Evolutionary conservation across 176 grass and related monocot genomes (phyloP), one percentile per base, ranked within the genome.

Genomic region (Otatea glauca): DNA sequence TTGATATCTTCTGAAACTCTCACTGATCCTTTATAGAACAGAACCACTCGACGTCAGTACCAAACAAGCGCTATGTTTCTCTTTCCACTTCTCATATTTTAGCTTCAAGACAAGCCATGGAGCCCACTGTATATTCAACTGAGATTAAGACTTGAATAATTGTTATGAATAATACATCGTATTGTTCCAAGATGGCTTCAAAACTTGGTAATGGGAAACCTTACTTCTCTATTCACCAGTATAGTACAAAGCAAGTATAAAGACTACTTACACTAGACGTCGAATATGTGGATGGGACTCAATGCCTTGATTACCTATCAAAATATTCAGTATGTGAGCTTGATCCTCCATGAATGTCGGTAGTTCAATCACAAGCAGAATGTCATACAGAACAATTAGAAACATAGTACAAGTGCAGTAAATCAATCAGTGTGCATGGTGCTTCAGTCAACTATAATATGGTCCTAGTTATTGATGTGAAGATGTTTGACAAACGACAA

Each of bases 201-300:
- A 51, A 39, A 68, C 64, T 53, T 41, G 8, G 1, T 25, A 17
- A 27, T 41, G 4, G 32, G 9, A 41, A 23, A 53, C 34, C 34
- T 51, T 9, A 38, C 58, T 80, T 69, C 11, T 54, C 12, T 54
- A 16, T 48, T 23, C 20, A 66, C 71, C 12, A 27, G 15, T 80
- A 12, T 15, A 67, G 42, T 7, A 88, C 25, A 38, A 16, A 34
- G 41, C 8, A 42, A 11, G 38, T 60, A 39, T 34, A 35, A 1
- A n/a, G 10, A 75, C 16, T 62, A 83, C 91, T 84, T 96, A 99
- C 93, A 99, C 91, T 70, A 99, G 93, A 16, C 88, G 96, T 62
- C 93, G 92, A 51, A 99, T 96, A 27, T 90, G 85, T 76, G 96
- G 96, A 86, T 99, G 93, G 65, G 96, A 94, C 93, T 99, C 80